Evolutionary conservation across 495 filamentous ascomycete genomes (phyloP), one percentile per base, ranked within the genome.

Genomic region (Cladorrhinum samala): DNA sequence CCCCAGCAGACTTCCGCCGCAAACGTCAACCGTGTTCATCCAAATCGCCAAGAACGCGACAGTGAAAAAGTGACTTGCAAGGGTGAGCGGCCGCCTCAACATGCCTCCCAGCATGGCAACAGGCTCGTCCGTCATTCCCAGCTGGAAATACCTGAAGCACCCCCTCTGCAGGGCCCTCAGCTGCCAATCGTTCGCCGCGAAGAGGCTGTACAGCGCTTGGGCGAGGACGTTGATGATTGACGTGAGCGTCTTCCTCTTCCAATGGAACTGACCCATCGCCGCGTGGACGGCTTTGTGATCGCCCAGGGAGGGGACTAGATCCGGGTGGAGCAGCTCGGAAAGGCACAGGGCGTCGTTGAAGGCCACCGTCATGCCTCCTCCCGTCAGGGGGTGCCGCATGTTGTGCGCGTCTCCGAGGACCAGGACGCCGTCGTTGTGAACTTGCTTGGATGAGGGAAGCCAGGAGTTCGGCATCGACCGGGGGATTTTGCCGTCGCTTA

Each of bases 141-240:
- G 70, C 64, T 90, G 74, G 75, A 98, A 98, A 67, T 98, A 98
- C 40, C 77, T 74, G 76, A 97, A 97, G 73, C 94, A 97, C 43
- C 93, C 93, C 46, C 77, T 81, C 72, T 96, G 90, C 25, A 97
- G 83, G 27, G 85, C 83, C 54, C 77, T 78, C 36, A 98, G 84
- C 54, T 89, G 77, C 38, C 72, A 58, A 68, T 91, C 87, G 64
- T 92, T 75, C 38, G 94, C 93, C 11, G 94, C 88, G 68, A 98
- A 98, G 1, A 97, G 78, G 20, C 74, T 69, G 70, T 98, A 97
- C 2, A 98, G 79, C 0, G 93, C 91, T 73, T 91, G 86, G 0
- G 94, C 91, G 1, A 98, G 83, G 53, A 96, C 95, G 68, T 98
- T 98, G 76, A 98, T 92, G 50, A 95, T 89, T 30, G 82, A 81